Percentiles rank a stretch among this genome's conserved stretches.
Conservation (phyloP, 306 rosid species). For the Arachis stenosperma region DNA sequence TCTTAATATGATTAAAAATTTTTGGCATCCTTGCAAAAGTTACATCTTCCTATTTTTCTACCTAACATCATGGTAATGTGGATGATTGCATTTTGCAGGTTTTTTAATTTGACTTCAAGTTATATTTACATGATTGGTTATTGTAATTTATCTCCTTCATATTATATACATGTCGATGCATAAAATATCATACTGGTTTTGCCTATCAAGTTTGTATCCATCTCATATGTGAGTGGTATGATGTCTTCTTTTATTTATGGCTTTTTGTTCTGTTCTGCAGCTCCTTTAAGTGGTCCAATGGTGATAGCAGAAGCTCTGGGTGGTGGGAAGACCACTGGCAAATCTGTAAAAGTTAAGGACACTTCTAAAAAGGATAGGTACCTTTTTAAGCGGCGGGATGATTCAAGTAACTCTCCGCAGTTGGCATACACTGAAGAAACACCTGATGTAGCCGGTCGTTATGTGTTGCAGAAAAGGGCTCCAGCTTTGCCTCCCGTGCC, state of each 20-base stretch:
- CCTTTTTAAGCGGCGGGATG: conserved; percentile 91
- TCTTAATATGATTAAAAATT: background rate
- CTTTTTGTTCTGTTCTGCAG: conserved; percentile 48
- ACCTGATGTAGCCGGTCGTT: conserved; percentile 54
- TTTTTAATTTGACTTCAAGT: background rate
- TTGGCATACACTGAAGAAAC: conserved; percentile 53
- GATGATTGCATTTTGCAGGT: conserved; percentile 14
- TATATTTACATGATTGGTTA: conserved; percentile 7
- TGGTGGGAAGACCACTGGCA: conserved; percentile 58
- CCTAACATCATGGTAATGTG: background rate
- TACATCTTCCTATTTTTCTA: background rate
- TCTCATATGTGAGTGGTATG: background rate
- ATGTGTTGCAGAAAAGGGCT: conserved; percentile 65
- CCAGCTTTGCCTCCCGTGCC: conserved; percentile 40
- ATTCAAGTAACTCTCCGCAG: conserved; percentile 51
- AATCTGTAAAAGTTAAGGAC: conserved; percentile 74
- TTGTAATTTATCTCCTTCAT: conserved; percentile 4
- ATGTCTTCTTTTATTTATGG: conserved; percentile 2
- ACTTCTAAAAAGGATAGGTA: conserved; percentile 79
- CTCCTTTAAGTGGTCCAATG: conserved; percentile 95
- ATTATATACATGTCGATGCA: background rate
- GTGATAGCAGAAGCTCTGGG: conserved; percentile 87
- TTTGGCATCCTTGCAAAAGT: background rate
- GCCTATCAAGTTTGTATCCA: conserved; percentile 9
- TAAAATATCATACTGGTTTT: background rate